Evolutionary conservation across 2,329 filamentous ascomycete genomes (phyloP), one percentile per base, ranked within the genome.

Genomic region (Triangularia verruculosa): DNA sequence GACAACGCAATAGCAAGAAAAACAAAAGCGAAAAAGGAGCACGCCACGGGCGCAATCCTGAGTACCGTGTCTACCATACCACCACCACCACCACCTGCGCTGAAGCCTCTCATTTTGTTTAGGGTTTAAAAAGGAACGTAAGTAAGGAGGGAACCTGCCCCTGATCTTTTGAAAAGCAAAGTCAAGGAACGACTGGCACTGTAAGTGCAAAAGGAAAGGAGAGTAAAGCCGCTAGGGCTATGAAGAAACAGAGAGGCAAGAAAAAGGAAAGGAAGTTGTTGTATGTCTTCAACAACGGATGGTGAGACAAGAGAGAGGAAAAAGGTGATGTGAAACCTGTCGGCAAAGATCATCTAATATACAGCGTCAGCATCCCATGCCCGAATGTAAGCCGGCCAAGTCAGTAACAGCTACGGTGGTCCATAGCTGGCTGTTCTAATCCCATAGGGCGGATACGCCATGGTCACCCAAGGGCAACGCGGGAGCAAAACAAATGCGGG

Each of bases 1-100:
- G 62, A 64, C 22, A 67, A 60, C 4, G 65, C 62, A 27, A 67
- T 64, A 28, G 61, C 58, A 51, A 67, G 30, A 27, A 65, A 67
- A 9, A 67, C 13, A 22, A 67, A 61, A 3, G 65, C 60, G 15
- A 69, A n/a, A 27, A 64, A 63, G 4, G 62, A 61, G 27, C 56
- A 64, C 32, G 24, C 56, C 11, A 69, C 32, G 2, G 64, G 61
- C 22, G 61, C 61, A 22, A 67, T 25, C 59, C 59, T 67, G 32
- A 69, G 56, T 22, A 64, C 57, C 39, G 24, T 43, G 6, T 25
- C 55, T 13, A 39, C 39, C 24, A 53, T 24, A 1, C 28, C 39
- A 24, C 28, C 34, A 22, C 28, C 34, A 22, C 15, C 56, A 25
- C 56, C 28, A 30, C 55, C 57, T 59, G 32, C 13, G 15, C 25